Percentiles rank a stretch among this genome's conserved stretches.
Evolutionary conservation across 2,329 filamentous ascomycete species (phyloP).

Genomic region (Calonectria henricotiae): DNA sequence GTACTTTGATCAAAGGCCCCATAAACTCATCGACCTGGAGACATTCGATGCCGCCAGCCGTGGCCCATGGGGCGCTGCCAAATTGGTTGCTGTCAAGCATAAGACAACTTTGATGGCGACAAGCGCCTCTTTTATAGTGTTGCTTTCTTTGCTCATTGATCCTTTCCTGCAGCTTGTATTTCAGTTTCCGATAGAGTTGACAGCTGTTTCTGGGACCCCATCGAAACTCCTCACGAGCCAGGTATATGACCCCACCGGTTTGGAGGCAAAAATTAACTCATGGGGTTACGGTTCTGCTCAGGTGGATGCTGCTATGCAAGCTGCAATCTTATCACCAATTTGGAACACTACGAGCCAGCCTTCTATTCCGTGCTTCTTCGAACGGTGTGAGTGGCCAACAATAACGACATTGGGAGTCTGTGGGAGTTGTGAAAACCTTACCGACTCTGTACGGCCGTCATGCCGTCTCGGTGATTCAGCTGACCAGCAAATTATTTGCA

Average conservation of each 20-base stretch:
- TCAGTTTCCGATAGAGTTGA: constrained; percentile 8
- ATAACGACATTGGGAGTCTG: constrained; percentile 19
- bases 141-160: constrained; percentile 1
- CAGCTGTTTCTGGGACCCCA: neutral
- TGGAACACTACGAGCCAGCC: neutral
- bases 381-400: constrained; percentile 25
- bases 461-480: neutral
- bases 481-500: neutral
- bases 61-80: constrained; percentile 17
- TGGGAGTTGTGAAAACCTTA: constrained; percentile 11
- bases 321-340: constrained; percentile 17
- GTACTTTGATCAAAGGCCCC: constrained; percentile 2
- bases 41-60: constrained; percentile 24
- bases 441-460: neutral
- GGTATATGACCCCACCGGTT: constrained; percentile 4
- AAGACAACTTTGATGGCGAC: neutral
- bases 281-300: neutral
- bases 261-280: neutral
- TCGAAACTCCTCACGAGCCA: neutral
- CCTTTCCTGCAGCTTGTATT: constrained; percentile 20
- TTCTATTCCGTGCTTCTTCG: constrained; percentile 1
- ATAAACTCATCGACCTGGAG: constrained; percentile 6
- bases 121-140: constrained; percentile 5
- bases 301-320: constrained; percentile 9
- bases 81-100: neutral